Evolutionary conservation across 2,329 filamentous ascomycete species (phyloP).

Genomic region (Sclerotinia minor): DNA sequence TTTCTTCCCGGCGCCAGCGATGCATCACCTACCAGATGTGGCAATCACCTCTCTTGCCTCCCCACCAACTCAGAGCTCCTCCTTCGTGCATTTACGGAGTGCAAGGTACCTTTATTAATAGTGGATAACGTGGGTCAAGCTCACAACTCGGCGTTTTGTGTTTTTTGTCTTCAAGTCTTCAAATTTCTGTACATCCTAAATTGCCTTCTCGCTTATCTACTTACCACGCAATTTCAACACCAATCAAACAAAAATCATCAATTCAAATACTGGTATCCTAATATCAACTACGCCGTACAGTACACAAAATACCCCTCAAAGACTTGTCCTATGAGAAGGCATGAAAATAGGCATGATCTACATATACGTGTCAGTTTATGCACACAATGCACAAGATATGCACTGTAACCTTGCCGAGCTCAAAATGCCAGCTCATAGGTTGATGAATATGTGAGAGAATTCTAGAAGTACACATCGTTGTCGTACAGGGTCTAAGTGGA

Average conservation of each 20-base stretch:
- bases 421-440: constrained; percentile 23
- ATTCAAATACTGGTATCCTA: background rate
- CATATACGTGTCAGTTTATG: constrained; percentile 24
- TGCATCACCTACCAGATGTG: constrained; percentile 10
- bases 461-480: constrained; percentile 14
- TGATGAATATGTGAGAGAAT: constrained; percentile 7
- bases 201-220: background rate
- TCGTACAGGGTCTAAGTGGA: constrained; percentile 11
- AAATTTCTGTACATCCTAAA: background rate
- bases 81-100: constrained; percentile 6
- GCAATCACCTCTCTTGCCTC: constrained; percentile 20
- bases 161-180: background rate
- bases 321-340: background rate
- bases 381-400: constrained; percentile 22
- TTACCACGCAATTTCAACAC: background rate
- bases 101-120: background rate
- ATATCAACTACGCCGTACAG: background rate
- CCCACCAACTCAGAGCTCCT: constrained; percentile 15
- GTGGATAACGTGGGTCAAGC: constrained; percentile 17
- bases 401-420: constrained; percentile 22
- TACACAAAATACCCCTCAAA: background rate
- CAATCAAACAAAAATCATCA: background rate
- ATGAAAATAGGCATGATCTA: constrained; percentile 8
- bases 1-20: constrained; percentile 6
- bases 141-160: constrained; percentile 1